Evolutionary conservation across 2,329 filamentous ascomycete genomes (phyloP), one percentile per base, ranked within the genome.

Genomic region (Thermothelomyces thermophilus): DNA sequence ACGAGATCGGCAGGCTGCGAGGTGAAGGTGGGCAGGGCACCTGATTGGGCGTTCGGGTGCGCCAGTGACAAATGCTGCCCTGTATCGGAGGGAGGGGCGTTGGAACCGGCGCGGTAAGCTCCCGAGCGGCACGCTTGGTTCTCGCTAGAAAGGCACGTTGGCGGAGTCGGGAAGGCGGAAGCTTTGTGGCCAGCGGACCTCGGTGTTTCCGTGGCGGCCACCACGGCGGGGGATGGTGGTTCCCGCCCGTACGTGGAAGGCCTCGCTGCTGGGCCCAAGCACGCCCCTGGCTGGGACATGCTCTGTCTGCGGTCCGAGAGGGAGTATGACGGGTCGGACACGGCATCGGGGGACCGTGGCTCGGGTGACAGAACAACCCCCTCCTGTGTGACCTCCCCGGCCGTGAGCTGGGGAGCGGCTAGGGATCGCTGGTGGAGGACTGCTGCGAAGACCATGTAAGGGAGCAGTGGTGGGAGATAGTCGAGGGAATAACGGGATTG

Each of bases 361-460:
- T 49, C 14, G 1, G 45, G 48, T 24, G 50, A 51, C 10, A 41
- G 37, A n/a, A 30, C 9, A 14, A 33, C 10, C n/a, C 17, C 33
- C 13, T 36, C 34, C 14, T 48, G 36, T 2, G 46, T 42, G 36
- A 6, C 14, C 13, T 16, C 24, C 16, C 8, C 19, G 14, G 13
- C 20, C 9, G 20, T 30, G 7, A 28, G 24, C 1, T 39, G 28
- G 10, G 45, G 17, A 16, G 26, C 22, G 22, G 34, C 39, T 5
- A 58, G 37, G 1, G 53, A 53, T 3, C 56, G 46, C 17, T 60
- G 56, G 20, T 56, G 48, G 8, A 58, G 53, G 0, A 51, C 52
- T 2, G 59, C 56, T 11, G 54, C 53, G 17, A 56, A 59, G 5
- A 60, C 48, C 53, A 60, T 59, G 33, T 60, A 55, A 0, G 58